Base-by-base conservation (phyloP, 2,329 filamentous ascomycete species). In the Aphanocladium album region DNA sequence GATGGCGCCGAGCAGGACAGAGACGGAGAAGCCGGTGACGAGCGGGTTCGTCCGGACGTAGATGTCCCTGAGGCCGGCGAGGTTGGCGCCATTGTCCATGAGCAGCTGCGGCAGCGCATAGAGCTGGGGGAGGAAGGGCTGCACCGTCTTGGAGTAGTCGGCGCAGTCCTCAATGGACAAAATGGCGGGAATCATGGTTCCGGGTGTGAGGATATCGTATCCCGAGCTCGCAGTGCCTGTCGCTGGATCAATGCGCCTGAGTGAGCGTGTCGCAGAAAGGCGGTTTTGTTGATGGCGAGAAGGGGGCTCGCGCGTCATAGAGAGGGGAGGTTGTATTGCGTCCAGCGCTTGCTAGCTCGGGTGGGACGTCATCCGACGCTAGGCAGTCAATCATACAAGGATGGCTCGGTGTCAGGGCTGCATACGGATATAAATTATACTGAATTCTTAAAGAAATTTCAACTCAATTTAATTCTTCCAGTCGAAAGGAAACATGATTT, bases 21-120 rank as follows among this genome's bases (percentile, higher is more conserved):
- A 89, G 57, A 90, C 83, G 0, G 85, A 88, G 64, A 96, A 81
- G 2, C 85, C 89, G 1, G 85, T 87, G 30, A 96, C 81, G 46
- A 96, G 78, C 0, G 95, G 95, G 71, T 99, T 98, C 19, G 93
- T 98, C 52, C 86, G 80, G 60, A 89, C 73, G 69, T 98, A 99
- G 61, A 96, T 77, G 51, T 86, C 78, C 67, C 85, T 80, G 59
- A 97, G 77, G 57, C 79, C 84, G 57, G 85, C 80, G 37, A 82
- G 74, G 70, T 84, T 85, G 65, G 80, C 80, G 64, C 85, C 78
- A 66, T 83, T 83, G 55, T 84, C 81, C 63, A 85, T 72, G 57
- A 90, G 71, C 66, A 85, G 84, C 60, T 82, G 78, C 12, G 91
- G 90, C 35, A 96, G 81, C 68, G 85, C 79, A 70, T 83, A 83